These are phyloP conservation scores for Aspergillus sclerotialis DNA, from an alignment of 2,329 filamentous ascomycete species.

Conservation along the genomic window DNA sequence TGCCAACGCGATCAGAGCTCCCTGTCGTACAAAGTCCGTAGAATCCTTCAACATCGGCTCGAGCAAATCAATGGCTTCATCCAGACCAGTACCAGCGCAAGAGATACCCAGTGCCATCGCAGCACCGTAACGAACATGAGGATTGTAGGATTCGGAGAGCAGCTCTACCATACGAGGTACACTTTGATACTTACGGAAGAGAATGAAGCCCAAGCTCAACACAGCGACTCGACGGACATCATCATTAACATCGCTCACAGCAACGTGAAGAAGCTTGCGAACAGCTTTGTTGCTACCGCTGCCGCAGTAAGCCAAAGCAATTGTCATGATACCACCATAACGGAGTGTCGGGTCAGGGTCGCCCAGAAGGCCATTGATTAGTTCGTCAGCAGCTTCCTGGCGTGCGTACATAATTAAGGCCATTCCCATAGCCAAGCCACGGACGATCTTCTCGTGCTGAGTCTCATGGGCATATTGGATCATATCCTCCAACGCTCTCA, in stretches of 20 bases:
- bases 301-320: conserved; percentile 93
- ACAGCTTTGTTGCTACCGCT: conserved; percentile 98
- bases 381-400: conserved; percentile 87
- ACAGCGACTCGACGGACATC: conserved; percentile 94
- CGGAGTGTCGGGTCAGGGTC: conserved; percentile 90
- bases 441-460: conserved; percentile 97
- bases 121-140: conserved; percentile 93
- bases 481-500: conserved; percentile 91
- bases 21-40: conserved; percentile 95
- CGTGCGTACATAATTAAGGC: conserved; percentile 96
- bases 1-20: conserved; percentile 83
- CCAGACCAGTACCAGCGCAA: conserved; percentile 89
- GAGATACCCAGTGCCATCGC: conserved; percentile 98
- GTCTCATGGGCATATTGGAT: conserved; percentile 96
- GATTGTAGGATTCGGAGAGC: conserved; percentile 96
- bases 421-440: conserved; percentile 92
- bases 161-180: conserved; percentile 98
- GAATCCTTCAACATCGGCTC: conserved; percentile 99
- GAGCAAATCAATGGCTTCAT: conserved; percentile 91
- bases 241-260: conserved; percentile 96
- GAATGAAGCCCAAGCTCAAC: conserved; percentile 95
- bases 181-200: conserved; percentile 95
- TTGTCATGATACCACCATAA: conserved; percentile 98
- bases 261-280: conserved; percentile 86
- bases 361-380: conserved; percentile 87